phyloP scores from a whole-genome alignment of 768 basidiomycete species.

The Pisolithus marmoratus region DNA sequence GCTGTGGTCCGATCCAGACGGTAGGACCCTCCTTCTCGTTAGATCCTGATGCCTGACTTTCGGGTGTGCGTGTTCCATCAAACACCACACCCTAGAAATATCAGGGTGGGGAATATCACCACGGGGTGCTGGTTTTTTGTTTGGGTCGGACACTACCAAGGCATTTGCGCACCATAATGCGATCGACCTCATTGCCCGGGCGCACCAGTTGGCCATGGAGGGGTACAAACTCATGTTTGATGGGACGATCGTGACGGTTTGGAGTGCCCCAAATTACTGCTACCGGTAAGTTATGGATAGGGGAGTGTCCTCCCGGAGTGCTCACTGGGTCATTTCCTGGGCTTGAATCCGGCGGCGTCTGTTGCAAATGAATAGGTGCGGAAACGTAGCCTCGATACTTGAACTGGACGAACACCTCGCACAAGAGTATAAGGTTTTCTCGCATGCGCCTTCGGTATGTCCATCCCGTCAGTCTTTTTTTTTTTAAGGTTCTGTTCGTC shows the following conservation, averaged over 20 bases:
- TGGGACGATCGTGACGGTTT: slow-evolving; percentile 90
- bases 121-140: slow-evolving; percentile 94
- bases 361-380: slow-evolving; percentile 54
- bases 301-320: too few relatives aligned
- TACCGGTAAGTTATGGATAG: slow-evolving; percentile 62
- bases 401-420: slow-evolving; percentile 89
- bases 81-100: slow-evolving; percentile 51
- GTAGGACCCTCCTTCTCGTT: slow-evolving; percentile 36
- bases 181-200: slow-evolving; percentile 92
- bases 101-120: slow-evolving; percentile 95
- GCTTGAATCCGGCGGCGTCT: too few relatives aligned
- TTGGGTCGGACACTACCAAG: slow-evolving; percentile 90
- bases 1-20: slow-evolving; percentile 99
- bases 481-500: too few relatives aligned
- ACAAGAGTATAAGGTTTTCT: slow-evolving; percentile 95
- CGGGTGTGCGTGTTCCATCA: not conserved
- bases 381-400: slow-evolving; percentile 92
- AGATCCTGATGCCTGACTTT: not conserved
- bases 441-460: slow-evolving; percentile 80
- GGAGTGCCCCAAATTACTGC: slow-evolving; percentile 98
- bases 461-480: not conserved
- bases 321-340: too few relatives aligned
- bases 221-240: slow-evolving; percentile 98
- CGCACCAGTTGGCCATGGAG: slow-evolving; percentile 98
- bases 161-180: slow-evolving; percentile 85